Evolutionary conservation across 164 flowering plant genomes (phyloP), one percentile per base, ranked within the genome.

Genomic region (Vitis cinerea): DNA sequence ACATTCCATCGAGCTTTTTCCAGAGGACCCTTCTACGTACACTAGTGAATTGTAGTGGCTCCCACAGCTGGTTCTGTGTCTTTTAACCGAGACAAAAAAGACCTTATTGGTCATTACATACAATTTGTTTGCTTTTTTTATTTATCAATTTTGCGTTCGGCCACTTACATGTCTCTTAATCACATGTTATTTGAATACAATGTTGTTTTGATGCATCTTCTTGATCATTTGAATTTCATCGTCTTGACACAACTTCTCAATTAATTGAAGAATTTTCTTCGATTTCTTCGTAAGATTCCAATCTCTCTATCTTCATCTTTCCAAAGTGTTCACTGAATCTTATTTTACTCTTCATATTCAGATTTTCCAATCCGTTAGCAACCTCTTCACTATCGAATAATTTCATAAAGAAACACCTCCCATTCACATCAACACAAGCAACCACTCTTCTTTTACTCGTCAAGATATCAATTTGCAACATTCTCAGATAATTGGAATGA

Each of bases 401-500:
- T 44, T 64, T 71, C 9, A 88, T 84, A 70, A 84, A 87, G 49
- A 83, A 85, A 64, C 80, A 77, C 51, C 73, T 75, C 4, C 77
- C 82, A 0, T 61, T 29, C 1, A 73, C 83, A 71, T 87, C 90
- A 37, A 87, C 83, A 88, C 90, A 87, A 29, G 88, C 73, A 64
- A 85, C 72, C 1, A 84, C 79, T 47, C 82, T 55, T 30, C 63
- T 58, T 23, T 55, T 53, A 6, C 82, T 80, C 7, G 76, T 68
- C 8, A 17, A 64, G 23, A 77, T 61, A 27, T 85, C 84, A 9
- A 79, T 65, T 71, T 74, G 75, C 61, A 81, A 8, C 87, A 86
- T 86, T 48, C 83, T 57, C 10, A 69, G 23, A 55, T 84, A 83
- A 72, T 86, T 85, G 44, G 84, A 64, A 6, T 81, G 12, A 53